These are phyloP conservation scores for Cucurbita ficifolia DNA, from an alignment of 306 rosid genomes.

Conservation along the genomic window DNA sequence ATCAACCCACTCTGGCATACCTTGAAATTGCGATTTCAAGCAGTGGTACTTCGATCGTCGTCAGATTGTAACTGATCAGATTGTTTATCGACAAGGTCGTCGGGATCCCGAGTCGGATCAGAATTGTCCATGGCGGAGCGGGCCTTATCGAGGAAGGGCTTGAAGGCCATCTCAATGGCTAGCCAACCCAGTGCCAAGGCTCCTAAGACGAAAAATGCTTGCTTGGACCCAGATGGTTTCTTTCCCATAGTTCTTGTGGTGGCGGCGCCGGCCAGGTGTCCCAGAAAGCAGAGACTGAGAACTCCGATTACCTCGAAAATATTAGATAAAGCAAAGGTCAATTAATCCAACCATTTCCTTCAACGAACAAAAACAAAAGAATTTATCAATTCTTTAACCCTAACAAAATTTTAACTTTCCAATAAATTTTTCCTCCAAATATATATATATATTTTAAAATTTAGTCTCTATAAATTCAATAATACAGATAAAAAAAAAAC, in stretches of 20 bases:
- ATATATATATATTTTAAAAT: no score
- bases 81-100: constrained; percentile 23
- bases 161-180: constrained; percentile 64
- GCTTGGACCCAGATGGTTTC: constrained; percentile 27
- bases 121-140: constrained; percentile 53
- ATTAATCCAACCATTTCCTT: not conserved
- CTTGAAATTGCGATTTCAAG: not conserved
- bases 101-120: constrained; percentile 67
- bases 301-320: not conserved
- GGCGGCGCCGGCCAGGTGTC: not conserved
- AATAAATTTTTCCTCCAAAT: no score
- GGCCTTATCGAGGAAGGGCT: constrained; percentile 48
- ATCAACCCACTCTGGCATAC: not conserved
- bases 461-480: no score
- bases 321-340: not conserved
- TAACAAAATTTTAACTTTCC: no score
- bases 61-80: not conserved
- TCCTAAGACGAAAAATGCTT: constrained; percentile 52
- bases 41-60: not conserved
- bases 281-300: not conserved
- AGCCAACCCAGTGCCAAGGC: constrained; percentile 71
- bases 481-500: no score
- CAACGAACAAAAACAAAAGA: not conserved
- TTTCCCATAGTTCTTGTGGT: constrained; percentile 27
- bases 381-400: no score